These are phyloP conservation scores for Clavispora phyllophila DNA, from an alignment of 805 yeast genomes.

Conservation along the genomic window DNA sequence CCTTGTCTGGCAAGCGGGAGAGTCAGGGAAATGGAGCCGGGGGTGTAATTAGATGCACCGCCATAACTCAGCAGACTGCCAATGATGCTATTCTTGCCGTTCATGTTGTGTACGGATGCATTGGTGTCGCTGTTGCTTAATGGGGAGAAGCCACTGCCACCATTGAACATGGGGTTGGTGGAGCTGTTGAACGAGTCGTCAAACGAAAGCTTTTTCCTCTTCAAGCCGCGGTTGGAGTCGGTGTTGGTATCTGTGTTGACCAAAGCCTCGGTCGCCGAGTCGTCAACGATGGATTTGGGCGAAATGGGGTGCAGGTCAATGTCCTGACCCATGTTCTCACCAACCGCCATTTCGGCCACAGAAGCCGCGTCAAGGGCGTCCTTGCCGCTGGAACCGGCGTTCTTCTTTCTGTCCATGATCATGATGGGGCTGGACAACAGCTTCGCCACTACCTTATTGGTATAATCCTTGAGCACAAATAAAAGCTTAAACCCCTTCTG, in stretches of 20 bases:
- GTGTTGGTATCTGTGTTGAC: slow-evolving; percentile 32
- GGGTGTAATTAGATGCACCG: neutral
- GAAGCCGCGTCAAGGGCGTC: neutral
- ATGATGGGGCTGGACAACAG: slow-evolving; percentile 68
- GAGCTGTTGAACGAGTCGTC: slow-evolving; percentile 37
- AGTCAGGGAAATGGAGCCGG: slow-evolving; percentile 2
- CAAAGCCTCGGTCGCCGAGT: slow-evolving; percentile 51
- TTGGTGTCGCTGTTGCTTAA: slow-evolving; percentile 42
- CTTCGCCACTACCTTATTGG: slow-evolving; percentile 65
- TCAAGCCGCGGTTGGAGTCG: slow-evolving; percentile 34
- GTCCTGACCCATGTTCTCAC: slow-evolving; percentile 5
- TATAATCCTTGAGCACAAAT: slow-evolving; percentile 58
- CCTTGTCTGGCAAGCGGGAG: slow-evolving; percentile 9
- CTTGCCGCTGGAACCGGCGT: slow-evolving; percentile 21
- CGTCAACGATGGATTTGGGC: slow-evolving; percentile 54
- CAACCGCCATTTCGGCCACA: neutral
- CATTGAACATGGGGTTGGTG: slow-evolving; percentile 36
- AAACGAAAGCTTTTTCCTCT: slow-evolving; percentile 46
- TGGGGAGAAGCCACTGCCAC: slow-evolving; percentile 43
- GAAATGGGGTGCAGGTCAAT: slow-evolving; percentile 40
- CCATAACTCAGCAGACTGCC: slow-evolving; percentile 7
- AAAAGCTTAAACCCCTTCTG: slow-evolving; percentile 76
- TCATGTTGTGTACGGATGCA: slow-evolving; percentile 19
- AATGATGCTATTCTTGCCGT: slow-evolving; percentile 4
- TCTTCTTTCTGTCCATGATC: slow-evolving; percentile 93